Conservation (phyloP, 2,329 filamentous ascomycete species). For the Mycosphaerella sp. region DNA sequence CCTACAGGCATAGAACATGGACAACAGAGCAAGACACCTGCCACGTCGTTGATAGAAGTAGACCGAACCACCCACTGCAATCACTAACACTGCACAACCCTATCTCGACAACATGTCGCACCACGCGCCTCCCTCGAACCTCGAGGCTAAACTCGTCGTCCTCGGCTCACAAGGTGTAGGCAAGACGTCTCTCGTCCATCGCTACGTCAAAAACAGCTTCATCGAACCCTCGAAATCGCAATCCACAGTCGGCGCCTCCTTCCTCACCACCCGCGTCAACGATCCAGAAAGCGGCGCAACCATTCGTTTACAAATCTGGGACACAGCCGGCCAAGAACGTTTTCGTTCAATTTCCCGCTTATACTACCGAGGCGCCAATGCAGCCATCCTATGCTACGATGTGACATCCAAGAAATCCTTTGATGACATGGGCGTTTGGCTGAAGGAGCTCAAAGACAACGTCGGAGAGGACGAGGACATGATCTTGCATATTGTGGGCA, state of each 20-base stretch:
- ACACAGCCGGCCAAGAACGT: slow-evolving; percentile 90
- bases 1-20: neutral
- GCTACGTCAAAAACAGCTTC: slow-evolving; percentile 68
- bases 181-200: slow-evolving; percentile 71
- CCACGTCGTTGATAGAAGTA: neutral
- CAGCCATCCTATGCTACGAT: slow-evolving; percentile 89
- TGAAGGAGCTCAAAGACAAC: slow-evolving; percentile 43
- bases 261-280: slow-evolving; percentile 59
- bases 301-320: slow-evolving; percentile 93
- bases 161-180: slow-evolving; percentile 74
- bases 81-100: neutral
- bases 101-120: neutral
- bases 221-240: slow-evolving; percentile 48
- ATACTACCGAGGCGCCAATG: slow-evolving; percentile 93
- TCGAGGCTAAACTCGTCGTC: slow-evolving; percentile 77
- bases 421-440: slow-evolving; percentile 86
- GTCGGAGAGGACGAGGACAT: slow-evolving; percentile 51
- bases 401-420: slow-evolving; percentile 84
- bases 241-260: slow-evolving; percentile 47
- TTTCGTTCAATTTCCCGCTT: slow-evolving; percentile 91
- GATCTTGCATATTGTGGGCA: slow-evolving; percentile 90
- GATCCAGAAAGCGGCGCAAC: slow-evolving; percentile 80
- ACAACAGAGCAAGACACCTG: neutral
- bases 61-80: neutral
- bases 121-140: slow-evolving; percentile 39